Conservation (phyloP, 2,329 filamentous ascomycete genomes). For the Neodidymelliopsis sp. region DNA sequence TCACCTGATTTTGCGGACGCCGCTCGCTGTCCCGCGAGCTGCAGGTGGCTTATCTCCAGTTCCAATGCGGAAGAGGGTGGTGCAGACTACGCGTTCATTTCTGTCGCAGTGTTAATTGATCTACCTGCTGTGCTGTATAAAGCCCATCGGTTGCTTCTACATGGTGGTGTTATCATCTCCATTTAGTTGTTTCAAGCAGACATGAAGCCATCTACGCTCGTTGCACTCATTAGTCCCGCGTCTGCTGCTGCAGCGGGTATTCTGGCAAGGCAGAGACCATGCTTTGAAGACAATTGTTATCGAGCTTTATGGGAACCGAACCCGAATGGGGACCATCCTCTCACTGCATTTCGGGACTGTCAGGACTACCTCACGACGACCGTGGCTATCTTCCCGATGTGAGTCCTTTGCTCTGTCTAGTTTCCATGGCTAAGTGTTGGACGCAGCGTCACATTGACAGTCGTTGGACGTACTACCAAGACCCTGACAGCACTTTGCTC, state of each 20-base stretch:
- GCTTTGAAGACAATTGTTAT: slow-evolving; percentile 35
- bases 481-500: slow-evolving; percentile 4
- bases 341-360: slow-evolving; percentile 30
- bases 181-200: slow-evolving; percentile 14
- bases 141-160: not conserved
- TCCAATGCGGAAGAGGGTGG: not conserved
- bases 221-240: slow-evolving; percentile 16
- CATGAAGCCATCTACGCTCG: slow-evolving; percentile 33
- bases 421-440: not conserved
- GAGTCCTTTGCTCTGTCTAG: slow-evolving; percentile 1
- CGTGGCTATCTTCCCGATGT: slow-evolving; percentile 35
- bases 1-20: not conserved
- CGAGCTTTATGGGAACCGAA: slow-evolving; percentile 34
- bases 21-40: not conserved
- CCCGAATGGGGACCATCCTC: slow-evolving; percentile 20
- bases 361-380: slow-evolving; percentile 36
- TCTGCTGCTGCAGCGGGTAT: slow-evolving; percentile 27
- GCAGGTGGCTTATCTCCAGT: not conserved
- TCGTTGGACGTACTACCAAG: slow-evolving; percentile 4
- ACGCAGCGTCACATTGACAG: slow-evolving; percentile 21
- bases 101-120: not conserved
- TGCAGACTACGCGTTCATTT: not conserved
- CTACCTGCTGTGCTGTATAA: not conserved
- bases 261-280: slow-evolving; percentile 26
- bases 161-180: slow-evolving; percentile 5